Base-by-base conservation (phyloP, 139 green algal species). In the Edaphochlamys debaryana region DNA sequence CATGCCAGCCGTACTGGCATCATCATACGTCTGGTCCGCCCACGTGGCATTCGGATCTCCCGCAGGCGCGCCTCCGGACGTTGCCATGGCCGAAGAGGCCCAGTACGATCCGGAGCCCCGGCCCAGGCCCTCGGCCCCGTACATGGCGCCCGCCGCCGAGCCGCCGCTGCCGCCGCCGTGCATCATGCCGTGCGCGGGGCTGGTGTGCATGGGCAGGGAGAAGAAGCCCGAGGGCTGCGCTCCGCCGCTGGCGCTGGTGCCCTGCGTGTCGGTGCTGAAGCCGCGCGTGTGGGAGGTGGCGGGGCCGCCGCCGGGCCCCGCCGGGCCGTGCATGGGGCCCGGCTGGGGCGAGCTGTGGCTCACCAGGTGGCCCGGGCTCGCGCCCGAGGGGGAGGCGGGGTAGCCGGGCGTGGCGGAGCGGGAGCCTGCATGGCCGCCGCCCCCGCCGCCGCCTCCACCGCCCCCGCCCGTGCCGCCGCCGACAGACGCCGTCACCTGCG, bases 241-340 rank as follows among this genome's bases (percentile, higher is more conserved):
- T 11, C 38, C 66, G 60, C 76, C 70, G 32, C 75, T 66, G 7
- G 41, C 75, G 75, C 75, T 81, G 40, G 75, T 81, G 62, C 58
- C 75, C n/a, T 82, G 76, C 3, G 76, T 82, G 64, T 82, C 76
- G 63, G 5, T 74, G 76, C 76, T 82, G n/a, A 74, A 5, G 42
- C 63, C 62, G 32, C 76, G 62, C 6, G 45, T 63, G 45, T 82
- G 76, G 9, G 40, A 58, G 41, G 56, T 25, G 19, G 13, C 73
- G 25, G 34, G n/a, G n/a, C n/a, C n/a, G n/a, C n/a, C n/a, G n/a
- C n/a, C n/a, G n/a, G n/a, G n/a, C n/a, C n/a, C n/a, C n/a, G n/a
- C n/a, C n/a, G n/a, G n/a, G n/a, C n/a, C n/a, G n/a, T n/a, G n/a
- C n/a, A n/a, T n/a, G n/a, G n/a, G n/a, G n/a, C n/a, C n/a, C n/a